Conservation (phyloP, 148 eudicot genomes). For the Cornus suecica region DNA sequence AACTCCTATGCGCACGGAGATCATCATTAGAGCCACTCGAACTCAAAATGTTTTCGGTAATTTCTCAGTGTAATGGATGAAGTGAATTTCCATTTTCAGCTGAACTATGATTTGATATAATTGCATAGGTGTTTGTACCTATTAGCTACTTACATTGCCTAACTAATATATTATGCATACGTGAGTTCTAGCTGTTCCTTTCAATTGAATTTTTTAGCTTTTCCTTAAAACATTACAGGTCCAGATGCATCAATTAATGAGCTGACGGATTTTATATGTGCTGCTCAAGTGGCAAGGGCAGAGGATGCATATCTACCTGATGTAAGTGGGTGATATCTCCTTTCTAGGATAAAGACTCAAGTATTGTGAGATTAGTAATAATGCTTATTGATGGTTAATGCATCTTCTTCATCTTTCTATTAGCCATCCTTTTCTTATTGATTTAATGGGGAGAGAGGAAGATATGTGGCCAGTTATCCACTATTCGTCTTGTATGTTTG, state of each 20-base stretch:
- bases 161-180: neutral
- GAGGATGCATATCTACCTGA: conserved; percentile 37
- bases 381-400: neutral
- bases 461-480: neutral
- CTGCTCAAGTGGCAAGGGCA: conserved; percentile 78
- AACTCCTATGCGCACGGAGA: too few species aligned
- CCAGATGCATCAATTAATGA: conserved; percentile 58
- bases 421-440: too few species aligned
- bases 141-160: neutral
- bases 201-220: neutral
- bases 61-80: neutral
- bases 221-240: conserved; percentile 36
- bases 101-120: too few species aligned
- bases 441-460: neutral
- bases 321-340: conserved; percentile 7
- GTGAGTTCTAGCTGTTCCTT: neutral
- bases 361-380: neutral
- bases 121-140: neutral
- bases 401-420: neutral
- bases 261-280: conserved; percentile 62
- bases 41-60: too few species aligned
- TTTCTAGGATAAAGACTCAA: neutral
- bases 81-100: too few species aligned
- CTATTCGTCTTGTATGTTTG: neutral
- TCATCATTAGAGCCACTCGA: too few species aligned